These are phyloP conservation scores for Eimeria necatrix DNA, from an alignment of 169 alveolate species.

Conservation along the genomic window DNA sequence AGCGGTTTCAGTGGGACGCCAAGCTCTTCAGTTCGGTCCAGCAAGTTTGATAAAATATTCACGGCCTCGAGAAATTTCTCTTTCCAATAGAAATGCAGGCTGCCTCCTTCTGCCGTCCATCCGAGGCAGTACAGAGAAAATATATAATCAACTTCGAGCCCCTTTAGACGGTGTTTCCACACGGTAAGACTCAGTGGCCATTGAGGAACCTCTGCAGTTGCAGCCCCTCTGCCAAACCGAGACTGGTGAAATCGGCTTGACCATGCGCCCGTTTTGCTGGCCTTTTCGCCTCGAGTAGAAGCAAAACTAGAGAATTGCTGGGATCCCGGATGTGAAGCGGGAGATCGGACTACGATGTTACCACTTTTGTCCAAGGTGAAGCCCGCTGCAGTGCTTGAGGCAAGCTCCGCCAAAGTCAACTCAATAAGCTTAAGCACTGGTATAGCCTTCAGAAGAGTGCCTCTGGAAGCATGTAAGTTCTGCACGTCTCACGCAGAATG, in stretches of 20 bases:
- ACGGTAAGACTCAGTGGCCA: conserved; percentile 31
- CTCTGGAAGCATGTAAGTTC: conserved; percentile 63
- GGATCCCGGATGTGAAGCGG: background rate
- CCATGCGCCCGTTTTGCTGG: background rate
- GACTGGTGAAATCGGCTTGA: background rate
- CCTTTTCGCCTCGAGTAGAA: background rate
- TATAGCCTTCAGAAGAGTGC: conserved; percentile 9
- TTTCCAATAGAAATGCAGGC: conserved; percentile 55
- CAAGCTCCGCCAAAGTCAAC: conserved; percentile 48
- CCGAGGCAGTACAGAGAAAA: conserved; percentile 69
- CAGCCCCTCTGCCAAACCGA: conserved; percentile 58
- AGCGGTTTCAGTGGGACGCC: conserved; percentile 52
- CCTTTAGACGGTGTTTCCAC: conserved; percentile 73
- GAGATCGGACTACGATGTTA: background rate
- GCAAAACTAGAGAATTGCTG: background rate
- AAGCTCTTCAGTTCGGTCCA: conserved; percentile 60
- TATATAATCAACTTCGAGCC: conserved; percentile 42
- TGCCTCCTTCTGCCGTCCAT: conserved; percentile 74
- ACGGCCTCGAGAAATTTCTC: conserved; percentile 46
- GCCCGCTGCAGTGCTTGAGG: conserved; percentile 43
- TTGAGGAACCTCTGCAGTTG: conserved; percentile 63
- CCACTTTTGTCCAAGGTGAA: background rate
- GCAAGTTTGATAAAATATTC: conserved; percentile 46
- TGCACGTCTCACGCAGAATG: background rate
- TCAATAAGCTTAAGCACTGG: conserved; percentile 47